Percentiles rank a stretch among this genome's conserved stretches.
Evolutionary conservation across 495 filamentous ascomycete species (phyloP).

Genomic region (Hypoxylon cercidicola): DNA sequence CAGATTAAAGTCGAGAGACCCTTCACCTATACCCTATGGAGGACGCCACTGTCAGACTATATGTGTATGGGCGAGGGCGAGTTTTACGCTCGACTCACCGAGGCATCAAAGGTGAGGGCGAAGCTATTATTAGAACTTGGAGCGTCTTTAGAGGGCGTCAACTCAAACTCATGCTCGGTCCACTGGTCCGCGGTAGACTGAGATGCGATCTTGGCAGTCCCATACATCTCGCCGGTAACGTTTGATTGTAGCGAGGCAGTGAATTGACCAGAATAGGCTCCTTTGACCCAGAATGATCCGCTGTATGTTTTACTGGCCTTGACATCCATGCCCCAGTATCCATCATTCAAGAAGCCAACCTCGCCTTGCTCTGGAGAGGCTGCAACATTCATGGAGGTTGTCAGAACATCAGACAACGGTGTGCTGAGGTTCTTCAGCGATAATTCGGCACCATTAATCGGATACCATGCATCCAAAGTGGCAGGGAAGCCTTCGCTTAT

Average conservation of each 20-base stretch:
- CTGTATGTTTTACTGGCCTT: conserved; percentile 58
- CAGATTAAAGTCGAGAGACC: conserved; percentile 69
- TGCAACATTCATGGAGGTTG: conserved; percentile 68
- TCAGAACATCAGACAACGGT: conserved; percentile 64
- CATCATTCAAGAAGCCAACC: conserved; percentile 68
- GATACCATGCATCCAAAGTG: conserved; percentile 64
- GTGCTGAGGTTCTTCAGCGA: conserved; percentile 57
- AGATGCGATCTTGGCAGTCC: conserved; percentile 50
- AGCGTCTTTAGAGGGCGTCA: conserved; percentile 55
- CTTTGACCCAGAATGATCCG: conserved; percentile 67
- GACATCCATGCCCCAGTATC: conserved; percentile 71
- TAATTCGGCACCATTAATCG: conserved; percentile 62
- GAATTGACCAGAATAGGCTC: conserved; percentile 52
- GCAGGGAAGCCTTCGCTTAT: conserved; percentile 46
- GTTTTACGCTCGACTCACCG: conserved; percentile 30
- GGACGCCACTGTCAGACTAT: conserved; percentile 4
- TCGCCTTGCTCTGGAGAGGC: conserved; percentile 42
- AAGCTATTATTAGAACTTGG: conserved; percentile 74
- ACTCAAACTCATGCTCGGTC: conserved; percentile 61
- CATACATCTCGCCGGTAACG: conserved; percentile 59
- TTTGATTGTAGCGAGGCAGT: conserved; percentile 59
- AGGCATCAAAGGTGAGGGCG: conserved; percentile 66
- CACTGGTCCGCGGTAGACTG: conserved; percentile 51
- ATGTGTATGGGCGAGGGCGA: background rate
- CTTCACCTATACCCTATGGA: conserved; percentile 50